Base-by-base conservation (phyloP, 2,329 filamentous ascomycete species). In the Cordyceps cateniannulata region DNA sequence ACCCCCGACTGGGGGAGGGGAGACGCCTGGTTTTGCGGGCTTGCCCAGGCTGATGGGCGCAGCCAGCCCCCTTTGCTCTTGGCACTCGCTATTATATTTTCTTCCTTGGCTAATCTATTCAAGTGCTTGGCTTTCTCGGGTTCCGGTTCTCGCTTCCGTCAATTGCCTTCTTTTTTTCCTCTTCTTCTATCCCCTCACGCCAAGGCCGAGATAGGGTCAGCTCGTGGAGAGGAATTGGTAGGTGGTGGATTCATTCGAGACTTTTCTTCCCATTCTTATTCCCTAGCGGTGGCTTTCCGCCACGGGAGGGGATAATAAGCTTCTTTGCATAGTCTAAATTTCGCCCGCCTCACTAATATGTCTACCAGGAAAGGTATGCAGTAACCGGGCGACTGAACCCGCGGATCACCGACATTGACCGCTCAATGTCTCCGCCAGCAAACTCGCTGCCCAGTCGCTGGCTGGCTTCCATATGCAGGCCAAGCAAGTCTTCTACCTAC, bases 1-100 rank as follows among this genome's bases (percentile, higher is more conserved):
- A 14, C 4, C 14, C 14, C 32, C 12, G 32, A 1, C 38, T 14
- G 7, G 38, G 38, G 38, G 14, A 5, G 38, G 42, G 45, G 20
- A 40, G 29, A 49, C 44, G n/a, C 40, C 57, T 38, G 49, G 20
- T 60, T 53, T 60, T 60, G 48, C 57, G 49, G 57, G 57, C 47
- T 53, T 53, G 57, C 50, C 57, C 48, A 53, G 50, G 57, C 57
- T 53, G 49, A 60, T 49, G 49, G 16, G 38, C 8, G 38, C 38
- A 42, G 38, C 16, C 48, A 59, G 35, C 49, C 57, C 55, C 57
- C 40, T 60, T 42, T 9, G 25, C 49, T 53, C 57, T 60, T 60
- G 57, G 57, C 57, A 48, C 20, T 32, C 3, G 25, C 27, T 16
- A 22, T n/a, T 40, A 12, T 25, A 18, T 45, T 32, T 49, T 49